phyloP scores from a whole-genome alignment of 148 eudicot genomes.

The Rhododendron simsii region DNA sequence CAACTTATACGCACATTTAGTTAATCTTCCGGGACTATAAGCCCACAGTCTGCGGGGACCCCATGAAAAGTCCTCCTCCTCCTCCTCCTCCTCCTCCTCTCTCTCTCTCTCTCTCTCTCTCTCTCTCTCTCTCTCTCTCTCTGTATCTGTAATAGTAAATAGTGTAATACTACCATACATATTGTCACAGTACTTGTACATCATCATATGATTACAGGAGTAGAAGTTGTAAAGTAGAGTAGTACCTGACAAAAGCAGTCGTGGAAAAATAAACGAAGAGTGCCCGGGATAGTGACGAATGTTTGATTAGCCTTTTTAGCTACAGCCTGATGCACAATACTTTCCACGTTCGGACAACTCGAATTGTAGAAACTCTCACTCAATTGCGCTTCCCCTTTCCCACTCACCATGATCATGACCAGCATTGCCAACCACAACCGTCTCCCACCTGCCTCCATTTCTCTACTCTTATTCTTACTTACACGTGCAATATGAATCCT shows the following conservation, averaged over 20 bases:
- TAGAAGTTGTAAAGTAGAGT: neutral
- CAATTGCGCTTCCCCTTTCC: conserved; percentile 34
- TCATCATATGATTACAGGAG: neutral
- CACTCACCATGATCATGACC: conserved; percentile 1
- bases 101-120: too few species aligned
- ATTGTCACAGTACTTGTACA: neutral
- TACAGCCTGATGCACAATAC: conserved; percentile 42
- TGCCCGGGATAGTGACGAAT: conserved; percentile 59
- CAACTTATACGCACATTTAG: too few species aligned
- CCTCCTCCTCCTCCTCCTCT: too few species aligned
- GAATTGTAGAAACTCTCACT: conserved; percentile 37
- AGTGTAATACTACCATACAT: too few species aligned
- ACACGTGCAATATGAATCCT: neutral
- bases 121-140: too few species aligned
- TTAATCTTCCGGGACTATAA: too few species aligned
- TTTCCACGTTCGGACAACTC: conserved; percentile 54
- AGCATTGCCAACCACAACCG: conserved; percentile 16
- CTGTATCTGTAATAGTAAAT: too few species aligned
- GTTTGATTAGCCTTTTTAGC: conserved; percentile 40
- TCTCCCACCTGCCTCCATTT: conserved; percentile 25
- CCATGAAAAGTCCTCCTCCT: neutral
- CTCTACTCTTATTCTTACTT: neutral
- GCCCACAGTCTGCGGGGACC: neutral
- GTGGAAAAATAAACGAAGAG: conserved; percentile 68
- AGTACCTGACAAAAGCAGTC: conserved; percentile 71